These are phyloP conservation scores for Penicillium sp. DNA, from an alignment of 2,329 filamentous ascomycete genomes.

Conservation along the genomic window DNA sequence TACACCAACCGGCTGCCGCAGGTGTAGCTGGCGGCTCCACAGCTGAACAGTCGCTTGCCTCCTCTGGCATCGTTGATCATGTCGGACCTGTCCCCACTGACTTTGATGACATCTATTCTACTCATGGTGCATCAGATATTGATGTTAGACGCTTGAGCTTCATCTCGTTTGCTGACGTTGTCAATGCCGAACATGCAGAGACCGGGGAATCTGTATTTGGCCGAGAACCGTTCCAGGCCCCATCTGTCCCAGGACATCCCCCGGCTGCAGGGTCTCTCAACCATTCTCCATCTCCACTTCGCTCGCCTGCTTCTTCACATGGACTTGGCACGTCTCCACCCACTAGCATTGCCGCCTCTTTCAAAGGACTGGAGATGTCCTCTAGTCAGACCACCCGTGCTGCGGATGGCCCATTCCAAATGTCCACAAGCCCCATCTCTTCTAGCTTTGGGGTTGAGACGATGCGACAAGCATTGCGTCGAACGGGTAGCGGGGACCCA, in stretches of 20 bases:
- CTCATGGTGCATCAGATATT: slow-evolving; percentile 71
- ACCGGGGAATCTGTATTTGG: slow-evolving; percentile 46
- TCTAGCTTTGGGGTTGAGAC: slow-evolving; percentile 66
- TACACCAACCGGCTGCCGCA: slow-evolving; percentile 72
- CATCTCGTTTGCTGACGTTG: slow-evolving; percentile 94
- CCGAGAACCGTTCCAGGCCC: slow-evolving; percentile 65
- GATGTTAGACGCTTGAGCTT: slow-evolving; percentile 85
- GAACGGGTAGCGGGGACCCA: slow-evolving; percentile 74
- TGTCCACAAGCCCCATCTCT: slow-evolving; percentile 49
- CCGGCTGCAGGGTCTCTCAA: slow-evolving; percentile 37
- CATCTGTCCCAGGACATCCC: slow-evolving; percentile 53
- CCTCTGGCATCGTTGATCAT: slow-evolving; percentile 52
- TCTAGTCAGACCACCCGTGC: slow-evolving; percentile 53
- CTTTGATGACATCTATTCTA: slow-evolving; percentile 62
- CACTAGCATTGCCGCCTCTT: slow-evolving; percentile 67
- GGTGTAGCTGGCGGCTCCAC: slow-evolving; percentile 52
- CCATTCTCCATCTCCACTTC: slow-evolving; percentile 73
- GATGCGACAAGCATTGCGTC: slow-evolving; percentile 81
- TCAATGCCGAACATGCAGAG: slow-evolving; percentile 62
- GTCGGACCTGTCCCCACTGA: slow-evolving; percentile 38
- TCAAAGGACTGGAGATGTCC: slow-evolving; percentile 69
- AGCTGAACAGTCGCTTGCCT: slow-evolving; percentile 33
- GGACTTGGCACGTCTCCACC: slow-evolving; percentile 65
- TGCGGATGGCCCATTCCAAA: slow-evolving; percentile 58
- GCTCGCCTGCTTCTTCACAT: slow-evolving; percentile 71